Evolutionary conservation across 73 alveolate genomes (phyloP).

Genomic region (Paramecium sexaurelia): DNA sequence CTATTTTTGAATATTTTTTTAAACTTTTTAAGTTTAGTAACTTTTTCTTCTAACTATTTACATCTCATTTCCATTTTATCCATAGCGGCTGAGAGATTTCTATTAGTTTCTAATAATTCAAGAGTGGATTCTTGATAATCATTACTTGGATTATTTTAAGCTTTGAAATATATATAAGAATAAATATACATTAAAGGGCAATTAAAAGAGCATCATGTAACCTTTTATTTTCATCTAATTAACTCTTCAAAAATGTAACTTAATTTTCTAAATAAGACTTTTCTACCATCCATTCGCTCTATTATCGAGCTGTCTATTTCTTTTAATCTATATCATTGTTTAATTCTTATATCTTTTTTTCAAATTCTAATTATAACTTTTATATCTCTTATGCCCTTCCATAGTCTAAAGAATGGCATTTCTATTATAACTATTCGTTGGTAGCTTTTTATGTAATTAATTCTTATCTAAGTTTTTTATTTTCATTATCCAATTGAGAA

Average conservation of each 20-base stretch:
- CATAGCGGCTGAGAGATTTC: slow-evolving; percentile 71
- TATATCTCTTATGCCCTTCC: slow-evolving; percentile 51
- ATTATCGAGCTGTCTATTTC: slow-evolving; percentile 37
- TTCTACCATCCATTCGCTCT: slow-evolving; percentile 66
- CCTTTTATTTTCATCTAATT: slow-evolving; percentile 66
- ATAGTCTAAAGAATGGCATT: slow-evolving; percentile 7
- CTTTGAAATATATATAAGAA: not conserved
- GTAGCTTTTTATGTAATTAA: not conserved
- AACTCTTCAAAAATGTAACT: slow-evolving; percentile 55
- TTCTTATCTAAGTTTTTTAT: slow-evolving; percentile 60
- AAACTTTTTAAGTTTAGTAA: slow-evolving; percentile 64
- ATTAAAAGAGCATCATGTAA: slow-evolving; percentile 67
- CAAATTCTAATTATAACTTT: slow-evolving; percentile 58
- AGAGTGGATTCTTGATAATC: slow-evolving; percentile 53
- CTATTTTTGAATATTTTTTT: slow-evolving; percentile 67
- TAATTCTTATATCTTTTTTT: slow-evolving; percentile 53
- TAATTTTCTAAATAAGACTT: slow-evolving; percentile 64
- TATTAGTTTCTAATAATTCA: slow-evolving; percentile 68
- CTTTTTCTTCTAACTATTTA: slow-evolving; percentile 70
- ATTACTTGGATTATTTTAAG: not conserved
- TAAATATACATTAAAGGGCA: slow-evolving; percentile 57
- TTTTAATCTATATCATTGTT: slow-evolving; percentile 62
- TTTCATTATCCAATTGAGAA: slow-evolving; percentile 46
- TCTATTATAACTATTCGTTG: not conserved
- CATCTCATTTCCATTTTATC: slow-evolving; percentile 75